Percentiles rank a stretch among this genome's conserved stretches.
Evolutionary conservation across 805 yeast genomes (phyloP).

Genomic region (Saitoella complicata): DNA sequence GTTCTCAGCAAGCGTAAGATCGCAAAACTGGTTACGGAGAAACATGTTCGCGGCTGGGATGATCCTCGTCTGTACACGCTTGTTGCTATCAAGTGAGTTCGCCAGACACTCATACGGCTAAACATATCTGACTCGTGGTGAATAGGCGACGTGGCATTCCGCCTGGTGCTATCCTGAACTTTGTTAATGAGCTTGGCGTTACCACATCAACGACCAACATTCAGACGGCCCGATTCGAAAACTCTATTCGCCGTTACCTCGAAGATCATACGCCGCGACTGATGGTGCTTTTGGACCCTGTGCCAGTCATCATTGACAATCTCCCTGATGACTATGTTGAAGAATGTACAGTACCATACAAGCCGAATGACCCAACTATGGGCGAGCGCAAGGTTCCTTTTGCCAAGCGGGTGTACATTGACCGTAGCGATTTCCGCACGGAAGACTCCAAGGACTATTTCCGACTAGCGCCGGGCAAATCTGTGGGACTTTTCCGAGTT

Average conservation of each 20-base stretch:
- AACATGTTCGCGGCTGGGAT: constrained; percentile 88
- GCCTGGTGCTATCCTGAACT: constrained; percentile 89
- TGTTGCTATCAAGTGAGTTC: constrained; percentile 30
- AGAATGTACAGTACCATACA: constrained; percentile 64
- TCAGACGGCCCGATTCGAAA: constrained; percentile 78
- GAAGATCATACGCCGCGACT: constrained; percentile 88
- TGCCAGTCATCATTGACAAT: constrained; percentile 69
- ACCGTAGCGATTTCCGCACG: constrained; percentile 72
- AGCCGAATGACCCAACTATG: constrained; percentile 66
- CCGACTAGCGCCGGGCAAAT: constrained; percentile 84
- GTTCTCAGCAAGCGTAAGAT: constrained; percentile 90
- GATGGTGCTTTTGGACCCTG: constrained; percentile 82
- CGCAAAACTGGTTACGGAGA: constrained; percentile 72
- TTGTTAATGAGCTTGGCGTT: constrained; percentile 90
- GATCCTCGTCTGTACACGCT: constrained; percentile 93
- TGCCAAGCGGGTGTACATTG: constrained; percentile 65
- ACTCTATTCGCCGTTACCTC: constrained; percentile 69
- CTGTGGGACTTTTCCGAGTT: constrained; percentile 86
- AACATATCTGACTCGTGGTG: constrained; percentile 17
- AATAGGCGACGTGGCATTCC: constrained; percentile 96
- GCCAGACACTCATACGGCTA: too few relatives aligned
- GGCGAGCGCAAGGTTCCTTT: constrained; percentile 66
- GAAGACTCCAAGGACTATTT: constrained; percentile 55
- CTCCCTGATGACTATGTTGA: constrained; percentile 60
- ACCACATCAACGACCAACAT: constrained; percentile 87